Base-by-base conservation (phyloP, 345 rosid species). In the Citrus australasica region DNA sequence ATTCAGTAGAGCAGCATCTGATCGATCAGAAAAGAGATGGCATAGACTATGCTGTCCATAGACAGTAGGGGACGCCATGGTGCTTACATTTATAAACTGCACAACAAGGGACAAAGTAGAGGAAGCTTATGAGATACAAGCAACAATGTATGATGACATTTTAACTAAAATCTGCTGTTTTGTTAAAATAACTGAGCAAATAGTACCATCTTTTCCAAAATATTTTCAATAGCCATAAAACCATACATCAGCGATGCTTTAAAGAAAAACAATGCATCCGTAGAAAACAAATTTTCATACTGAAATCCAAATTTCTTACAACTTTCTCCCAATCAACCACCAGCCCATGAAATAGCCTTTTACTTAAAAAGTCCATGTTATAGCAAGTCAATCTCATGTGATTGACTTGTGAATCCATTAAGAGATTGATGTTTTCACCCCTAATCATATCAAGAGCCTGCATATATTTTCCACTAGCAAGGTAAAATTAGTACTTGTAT, bases 21-120 rank as follows among this genome's bases (percentile, higher is more conserved):
- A 97, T 76, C 90, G 95, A 77, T 97, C 98, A 25, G 89, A 90
- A 40, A 94, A 81, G 35, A 94, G 92, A 80, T 86, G 91, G 84
- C 98, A 94, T 37, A 94, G 92, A 81, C 98, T 94, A 63, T 98
- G 88, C 71, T 97, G 84, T 25, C 92, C 98, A 76, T 93, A 91
- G 40, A 94, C 97, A 19, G 99, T 94, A 9, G 97, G 97, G 8
- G 97, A 97, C 38, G 89, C 90, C 95, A 92, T 93, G 38, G 90
- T 93, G 82, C 93, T 94, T 13, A 90, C 97, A 32, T 89, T 89
- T 94, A 4, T 4, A 33, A 33, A 33, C 35, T 33, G 92, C 79
- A 79, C 56, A 65, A 38, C 32, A 30, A 30, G 25, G 70, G 42
- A 76, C 65, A 53, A 58, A 74, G 58, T 37, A 51, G n/a, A 19